phyloP scores from a whole-genome alignment of 164 flowering plant species.

The Chimonanthus praecox region DNA sequence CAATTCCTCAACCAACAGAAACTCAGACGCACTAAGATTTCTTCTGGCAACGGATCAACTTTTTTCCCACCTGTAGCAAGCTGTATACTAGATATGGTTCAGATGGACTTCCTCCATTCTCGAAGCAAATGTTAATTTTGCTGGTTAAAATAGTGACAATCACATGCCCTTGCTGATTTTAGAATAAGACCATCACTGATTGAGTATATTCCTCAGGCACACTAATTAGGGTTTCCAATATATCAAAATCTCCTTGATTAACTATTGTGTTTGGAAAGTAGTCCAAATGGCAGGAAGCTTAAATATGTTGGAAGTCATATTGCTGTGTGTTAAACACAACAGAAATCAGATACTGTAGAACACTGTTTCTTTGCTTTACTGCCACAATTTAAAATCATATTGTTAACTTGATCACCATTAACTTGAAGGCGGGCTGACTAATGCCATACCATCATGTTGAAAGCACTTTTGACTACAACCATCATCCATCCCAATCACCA shows the following conservation, averaged over 20 bases:
- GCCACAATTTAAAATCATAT: background rate
- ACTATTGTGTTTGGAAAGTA: background rate
- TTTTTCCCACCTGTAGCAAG: too few relatives aligned
- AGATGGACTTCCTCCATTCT: too few relatives aligned
- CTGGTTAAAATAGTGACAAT: background rate
- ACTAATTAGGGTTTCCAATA: background rate
- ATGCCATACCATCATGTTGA: background rate
- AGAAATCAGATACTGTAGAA: background rate
- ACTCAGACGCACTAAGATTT: too few relatives aligned
- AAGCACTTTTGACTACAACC: background rate
- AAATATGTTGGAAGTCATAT: background rate
- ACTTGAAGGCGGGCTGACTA: background rate
- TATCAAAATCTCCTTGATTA: background rate
- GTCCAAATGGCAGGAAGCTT: background rate
- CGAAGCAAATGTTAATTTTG: background rate
- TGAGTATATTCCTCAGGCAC: background rate
- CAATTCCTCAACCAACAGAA: too few relatives aligned
- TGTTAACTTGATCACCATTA: background rate
- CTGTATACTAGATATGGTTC: too few relatives aligned
- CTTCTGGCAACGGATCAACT: too few relatives aligned
- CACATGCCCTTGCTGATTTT: background rate
- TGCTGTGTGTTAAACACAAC: background rate
- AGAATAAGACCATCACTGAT: background rate
- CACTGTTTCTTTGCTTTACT: background rate
- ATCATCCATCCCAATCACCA: background rate